A percentile compares a stretch with the other conserved stretches of the same genome.
phyloP scores from a whole-genome alignment of 495 filamentous ascomycete species.

The Lineolata rhizophorae region DNA sequence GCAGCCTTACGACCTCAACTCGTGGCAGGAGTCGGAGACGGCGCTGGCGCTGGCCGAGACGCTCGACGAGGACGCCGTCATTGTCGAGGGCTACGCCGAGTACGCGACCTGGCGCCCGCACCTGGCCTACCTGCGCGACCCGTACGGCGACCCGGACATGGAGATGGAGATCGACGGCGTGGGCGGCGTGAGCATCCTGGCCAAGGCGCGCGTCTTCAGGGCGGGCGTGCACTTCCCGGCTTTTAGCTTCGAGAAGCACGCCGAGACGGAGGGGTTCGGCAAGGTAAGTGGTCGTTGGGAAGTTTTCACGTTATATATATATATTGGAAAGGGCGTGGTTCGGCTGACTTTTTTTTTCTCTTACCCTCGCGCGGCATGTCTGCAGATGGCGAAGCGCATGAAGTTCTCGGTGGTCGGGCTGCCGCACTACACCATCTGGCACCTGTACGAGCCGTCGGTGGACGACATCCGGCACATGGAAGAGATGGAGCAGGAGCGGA shows the following conservation, averaged over 20 bases:
- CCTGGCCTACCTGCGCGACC: conserved; percentile 89
- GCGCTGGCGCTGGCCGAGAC: conserved; percentile 84
- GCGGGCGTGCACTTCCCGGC: conserved; percentile 93
- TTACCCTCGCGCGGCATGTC: conserved; percentile 2
- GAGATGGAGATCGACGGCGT: conserved; percentile 99
- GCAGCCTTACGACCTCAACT: conserved; percentile 96
- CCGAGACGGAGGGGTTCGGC: conserved; percentile 95
- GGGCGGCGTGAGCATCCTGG: conserved; percentile 90
- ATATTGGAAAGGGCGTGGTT: too few species aligned
- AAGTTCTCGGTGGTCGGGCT: conserved; percentile 88
- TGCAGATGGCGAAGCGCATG: conserved; percentile 91
- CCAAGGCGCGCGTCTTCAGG: conserved; percentile 87
- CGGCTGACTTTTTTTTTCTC: background rate
- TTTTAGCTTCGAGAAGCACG: conserved; percentile 97
- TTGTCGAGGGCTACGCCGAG: conserved; percentile 97
- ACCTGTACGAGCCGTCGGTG: conserved; percentile 93
- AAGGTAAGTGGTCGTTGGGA: too few species aligned
- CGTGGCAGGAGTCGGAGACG: conserved; percentile 98
- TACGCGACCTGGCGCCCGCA: conserved; percentile 98
- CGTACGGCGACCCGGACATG: conserved; percentile 95
- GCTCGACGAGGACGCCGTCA: conserved; percentile 94
- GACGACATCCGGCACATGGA: conserved; percentile 96
- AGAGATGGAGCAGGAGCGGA: conserved; percentile 71
- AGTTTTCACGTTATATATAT: too few species aligned
- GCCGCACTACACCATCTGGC: conserved; percentile 98